Evolutionary conservation across 2,329 filamentous ascomycete species (phyloP).

Genomic region (Apiospora koreana): DNA sequence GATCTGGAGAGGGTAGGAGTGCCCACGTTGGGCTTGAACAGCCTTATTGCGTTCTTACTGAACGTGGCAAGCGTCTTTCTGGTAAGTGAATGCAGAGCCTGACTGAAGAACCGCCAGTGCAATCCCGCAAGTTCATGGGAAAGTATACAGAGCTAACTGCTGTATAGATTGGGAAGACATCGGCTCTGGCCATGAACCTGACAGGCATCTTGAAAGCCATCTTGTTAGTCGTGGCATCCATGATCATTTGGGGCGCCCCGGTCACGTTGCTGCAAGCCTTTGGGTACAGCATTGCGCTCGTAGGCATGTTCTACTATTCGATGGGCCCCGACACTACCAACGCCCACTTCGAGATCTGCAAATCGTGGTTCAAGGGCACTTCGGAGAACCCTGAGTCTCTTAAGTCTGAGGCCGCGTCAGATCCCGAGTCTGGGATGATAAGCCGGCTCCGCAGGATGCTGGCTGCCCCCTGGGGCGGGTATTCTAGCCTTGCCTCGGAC

Average conservation of each 20-base stretch:
- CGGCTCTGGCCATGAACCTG: conserved; percentile 69
- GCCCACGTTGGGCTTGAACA: conserved; percentile 68
- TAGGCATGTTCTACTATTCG: conserved; percentile 33
- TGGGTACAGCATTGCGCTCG: conserved; percentile 62
- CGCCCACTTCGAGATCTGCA: conserved; percentile 10
- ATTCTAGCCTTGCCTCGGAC: neutral
- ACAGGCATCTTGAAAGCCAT: conserved; percentile 73
- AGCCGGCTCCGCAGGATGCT: neutral
- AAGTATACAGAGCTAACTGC: neutral
- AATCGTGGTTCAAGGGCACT: neutral
- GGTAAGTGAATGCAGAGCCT: conserved; percentile 49
- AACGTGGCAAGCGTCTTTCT: conserved; percentile 83
- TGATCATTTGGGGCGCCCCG: conserved; percentile 65
- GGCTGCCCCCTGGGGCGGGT: neutral
- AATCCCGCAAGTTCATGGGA: neutral
- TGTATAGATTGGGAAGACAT: conserved; percentile 63
- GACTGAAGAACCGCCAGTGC: neutral
- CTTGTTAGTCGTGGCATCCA: conserved; percentile 65
- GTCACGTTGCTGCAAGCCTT: conserved; percentile 65
- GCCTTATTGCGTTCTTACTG: conserved; percentile 74
- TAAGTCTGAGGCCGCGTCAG: neutral
- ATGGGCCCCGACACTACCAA: conserved; percentile 10
- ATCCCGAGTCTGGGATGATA: neutral
- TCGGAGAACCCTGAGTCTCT: neutral
- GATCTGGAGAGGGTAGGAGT: conserved; percentile 67